Base-by-base conservation (phyloP, 2,329 filamentous ascomycete genomes). In the Xylariomycetidae sp. region DNA sequence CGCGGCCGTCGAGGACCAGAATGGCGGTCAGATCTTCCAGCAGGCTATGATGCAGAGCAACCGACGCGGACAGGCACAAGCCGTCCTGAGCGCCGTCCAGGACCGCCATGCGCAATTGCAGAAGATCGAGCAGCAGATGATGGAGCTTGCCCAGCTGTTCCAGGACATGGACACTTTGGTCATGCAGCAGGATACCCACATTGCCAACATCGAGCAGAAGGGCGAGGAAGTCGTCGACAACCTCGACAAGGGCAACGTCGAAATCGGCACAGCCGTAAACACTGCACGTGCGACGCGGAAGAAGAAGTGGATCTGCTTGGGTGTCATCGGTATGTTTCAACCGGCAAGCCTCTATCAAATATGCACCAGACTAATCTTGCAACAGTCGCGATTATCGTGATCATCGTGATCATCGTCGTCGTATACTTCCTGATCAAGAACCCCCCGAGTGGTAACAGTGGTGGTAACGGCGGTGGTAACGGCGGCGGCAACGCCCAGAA, bases 231-330 rank as follows among this genome's bases (percentile, higher is more conserved):
- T 92, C 24, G 78, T 85, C 30, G 79, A 83, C 37, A 85, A 96
- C 59, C 75, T 95, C 29, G 77, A 82, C 52, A 83, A 92, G 58
- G 90, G 82, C 44, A 95, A 92, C 54, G 74, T 78, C 43, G 79
- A 95, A 60, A 84, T 96, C 39, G 79, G 73, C 24, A 75, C 74
- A n/a, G 89, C 89, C 10, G 84, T 95, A 42, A 71, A 74, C 40
- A 94, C 85, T 48, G 90, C 90, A 7, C 73, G 82, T 57, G 76
- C 78, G 49, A 85, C 83, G 31, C 75, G 85, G 48, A 85, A 79
- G 67, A 94, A 93, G 87, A 95, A 95, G 83, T 95, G 88, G 89
- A 89, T 85, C 58, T 95, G 88, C 70, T 65, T 95, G 48, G 79
- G 82, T 52, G 86, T 95, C 53, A 65, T 71, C 49, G 65, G 73